Evolutionary conservation across 257 asterid species (phyloP).

Genomic region (Fraxinus anomala): DNA sequence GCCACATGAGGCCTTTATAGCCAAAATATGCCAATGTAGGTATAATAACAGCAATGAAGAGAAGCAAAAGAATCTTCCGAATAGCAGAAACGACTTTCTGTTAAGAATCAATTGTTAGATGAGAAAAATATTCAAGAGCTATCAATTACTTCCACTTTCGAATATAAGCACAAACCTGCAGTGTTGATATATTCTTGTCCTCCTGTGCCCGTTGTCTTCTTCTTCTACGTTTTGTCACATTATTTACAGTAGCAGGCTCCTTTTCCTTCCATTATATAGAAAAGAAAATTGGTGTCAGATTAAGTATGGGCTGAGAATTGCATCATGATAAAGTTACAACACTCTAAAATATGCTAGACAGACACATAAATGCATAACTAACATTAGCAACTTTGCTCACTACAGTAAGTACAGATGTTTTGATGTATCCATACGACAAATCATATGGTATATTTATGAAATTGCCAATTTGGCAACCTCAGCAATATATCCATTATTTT

Average conservation of each 20-base stretch:
- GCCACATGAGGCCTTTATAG: constrained; percentile 64
- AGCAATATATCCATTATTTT: background rate
- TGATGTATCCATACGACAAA: background rate
- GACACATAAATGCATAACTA: background rate
- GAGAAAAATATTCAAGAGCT: constrained; percentile 20
- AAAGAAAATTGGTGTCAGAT: constrained; percentile 3
- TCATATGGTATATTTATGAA: background rate
- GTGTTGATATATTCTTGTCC: constrained; percentile 48
- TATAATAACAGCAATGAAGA: constrained; percentile 34
- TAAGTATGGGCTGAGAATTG: background rate
- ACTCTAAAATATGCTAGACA: background rate
- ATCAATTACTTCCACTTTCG: background rate
- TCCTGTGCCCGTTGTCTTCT: constrained; percentile 54
- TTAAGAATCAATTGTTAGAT: constrained; percentile 19
- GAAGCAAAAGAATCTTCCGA: constrained; percentile 44
- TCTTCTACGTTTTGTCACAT: constrained; percentile 58
- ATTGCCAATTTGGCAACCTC: background rate
- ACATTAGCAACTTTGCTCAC: too few species aligned
- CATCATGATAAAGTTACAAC: background rate
- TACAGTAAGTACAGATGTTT: background rate
- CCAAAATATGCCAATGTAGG: constrained; percentile 52
- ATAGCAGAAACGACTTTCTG: constrained; percentile 51
- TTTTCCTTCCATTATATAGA: constrained; percentile 46
- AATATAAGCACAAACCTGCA: constrained; percentile 56
- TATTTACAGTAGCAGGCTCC: constrained; percentile 50